Evolutionary conservation across 495 filamentous ascomycete species (phyloP).

Genomic region (Penicillium taxi): DNA sequence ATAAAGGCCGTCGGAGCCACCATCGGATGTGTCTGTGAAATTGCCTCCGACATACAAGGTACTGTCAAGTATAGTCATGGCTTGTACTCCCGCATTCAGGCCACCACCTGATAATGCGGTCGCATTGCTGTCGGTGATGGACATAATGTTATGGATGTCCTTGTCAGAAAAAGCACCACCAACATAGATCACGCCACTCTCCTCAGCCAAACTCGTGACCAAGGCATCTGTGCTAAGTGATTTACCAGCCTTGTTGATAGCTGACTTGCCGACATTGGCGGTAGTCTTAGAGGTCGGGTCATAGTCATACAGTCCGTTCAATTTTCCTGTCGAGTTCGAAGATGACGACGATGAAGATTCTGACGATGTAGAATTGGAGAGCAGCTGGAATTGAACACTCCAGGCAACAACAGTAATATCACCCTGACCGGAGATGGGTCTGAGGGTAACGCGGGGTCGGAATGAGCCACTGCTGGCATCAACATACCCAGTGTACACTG

Average conservation of each 20-base stretch:
- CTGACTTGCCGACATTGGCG: conserved; percentile 60
- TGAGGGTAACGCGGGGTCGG: conserved; percentile 71
- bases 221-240: conserved; percentile 55
- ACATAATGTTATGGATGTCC: conserved; percentile 64
- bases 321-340: conserved; percentile 36
- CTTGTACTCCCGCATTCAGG: conserved; percentile 68
- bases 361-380: conserved; percentile 44
- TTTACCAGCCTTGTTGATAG: conserved; percentile 64
- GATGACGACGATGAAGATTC: background rate
- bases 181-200: conserved; percentile 58
- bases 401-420: conserved; percentile 79
- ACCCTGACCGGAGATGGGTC: conserved; percentile 56
- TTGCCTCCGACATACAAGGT: conserved; percentile 75
- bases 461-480: conserved; percentile 69
- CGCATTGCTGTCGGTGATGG: conserved; percentile 56
- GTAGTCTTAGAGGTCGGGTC: conserved; percentile 54
- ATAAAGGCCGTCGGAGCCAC: conserved; percentile 51
- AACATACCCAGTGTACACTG: conserved; percentile 75
- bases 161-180: conserved; percentile 76
- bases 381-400: conserved; percentile 66
- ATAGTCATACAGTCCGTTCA: conserved; percentile 92
- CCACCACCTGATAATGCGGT: conserved; percentile 59
- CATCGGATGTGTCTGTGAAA: conserved; percentile 68
- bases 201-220: conserved; percentile 53
- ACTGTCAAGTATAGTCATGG: conserved; percentile 57